phyloP scores from a whole-genome alignment of 78 protist genomes.

The Speleostelium caveatum region DNA sequence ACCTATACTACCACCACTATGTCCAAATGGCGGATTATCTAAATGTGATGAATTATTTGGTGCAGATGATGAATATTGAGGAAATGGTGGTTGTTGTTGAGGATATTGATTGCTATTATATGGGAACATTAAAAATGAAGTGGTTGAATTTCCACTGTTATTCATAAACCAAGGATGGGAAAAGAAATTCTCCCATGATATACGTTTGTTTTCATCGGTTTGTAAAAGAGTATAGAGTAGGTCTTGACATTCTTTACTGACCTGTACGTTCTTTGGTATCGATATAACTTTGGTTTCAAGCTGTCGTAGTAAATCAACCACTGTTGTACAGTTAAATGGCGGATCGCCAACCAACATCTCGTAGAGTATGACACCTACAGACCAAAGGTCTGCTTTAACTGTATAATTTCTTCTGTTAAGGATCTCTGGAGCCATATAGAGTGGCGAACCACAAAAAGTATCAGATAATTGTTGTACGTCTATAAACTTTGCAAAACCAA shows the following conservation, averaged over 20 bases:
- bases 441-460: slow-evolving; percentile 81
- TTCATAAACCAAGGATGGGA: slow-evolving; percentile 64
- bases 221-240: slow-evolving; percentile 51
- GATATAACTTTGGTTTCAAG: slow-evolving; percentile 13
- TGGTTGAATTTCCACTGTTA: background rate
- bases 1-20: background rate
- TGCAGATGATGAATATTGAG: background rate
- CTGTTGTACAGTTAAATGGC: slow-evolving; percentile 42
- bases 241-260: slow-evolving; percentile 60
- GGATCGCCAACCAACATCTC: slow-evolving; percentile 94
- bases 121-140: background rate
- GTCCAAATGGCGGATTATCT: background rate
- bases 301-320: slow-evolving; percentile 25
- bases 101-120: background rate
- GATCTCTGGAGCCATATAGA: slow-evolving; percentile 83
- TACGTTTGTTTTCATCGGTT: slow-evolving; percentile 31
- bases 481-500: slow-evolving; percentile 86
- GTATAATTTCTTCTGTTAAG: slow-evolving; percentile 61
- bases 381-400: slow-evolving; percentile 95
- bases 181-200: slow-evolving; percentile 80
- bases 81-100: background rate
- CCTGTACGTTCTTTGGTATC: background rate
- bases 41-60: slow-evolving; percentile 6
- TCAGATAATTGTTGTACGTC: slow-evolving; percentile 47
- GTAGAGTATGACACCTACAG: slow-evolving; percentile 91